Conservation (phyloP, 2,329 filamentous ascomycete genomes). For the Aspergillus ustus region DNA sequence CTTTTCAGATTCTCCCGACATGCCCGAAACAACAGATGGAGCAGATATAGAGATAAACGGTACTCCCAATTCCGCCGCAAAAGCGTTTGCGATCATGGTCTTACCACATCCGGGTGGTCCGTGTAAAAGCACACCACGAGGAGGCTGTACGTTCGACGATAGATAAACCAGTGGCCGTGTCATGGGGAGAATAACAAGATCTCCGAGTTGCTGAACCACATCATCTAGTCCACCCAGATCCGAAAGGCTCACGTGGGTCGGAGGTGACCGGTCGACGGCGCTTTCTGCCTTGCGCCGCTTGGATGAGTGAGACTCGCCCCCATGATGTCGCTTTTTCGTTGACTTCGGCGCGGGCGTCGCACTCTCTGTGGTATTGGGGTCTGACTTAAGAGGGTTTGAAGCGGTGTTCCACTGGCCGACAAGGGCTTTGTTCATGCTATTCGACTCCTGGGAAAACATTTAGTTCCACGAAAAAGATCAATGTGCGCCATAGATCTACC, state of each 20-base stretch:
- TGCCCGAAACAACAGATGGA: slow-evolving; percentile 79
- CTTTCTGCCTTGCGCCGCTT: slow-evolving; percentile 67
- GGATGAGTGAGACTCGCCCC: slow-evolving; percentile 65
- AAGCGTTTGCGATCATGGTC: slow-evolving; percentile 79
- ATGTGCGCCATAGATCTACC: background rate
- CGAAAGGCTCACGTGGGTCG: slow-evolving; percentile 68
- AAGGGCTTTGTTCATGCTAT: slow-evolving; percentile 70
- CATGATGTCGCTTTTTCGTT: slow-evolving; percentile 62
- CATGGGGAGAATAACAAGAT: slow-evolving; percentile 75
- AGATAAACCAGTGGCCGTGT: slow-evolving; percentile 69
- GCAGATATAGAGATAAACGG: slow-evolving; percentile 83
- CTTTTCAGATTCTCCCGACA: slow-evolving; percentile 89
- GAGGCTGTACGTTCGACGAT: slow-evolving; percentile 68
- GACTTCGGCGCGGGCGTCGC: slow-evolving; percentile 35
- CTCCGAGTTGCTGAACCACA: slow-evolving; percentile 70
- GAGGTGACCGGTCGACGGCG: slow-evolving; percentile 66
- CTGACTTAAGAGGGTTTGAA: slow-evolving; percentile 39
- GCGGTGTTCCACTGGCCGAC: slow-evolving; percentile 61
- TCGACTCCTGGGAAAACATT: slow-evolving; percentile 51
- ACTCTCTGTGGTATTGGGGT: slow-evolving; percentile 31
- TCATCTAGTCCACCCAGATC: slow-evolving; percentile 79
- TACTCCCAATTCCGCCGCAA: slow-evolving; percentile 74
- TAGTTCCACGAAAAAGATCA: slow-evolving; percentile 12
- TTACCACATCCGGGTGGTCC: slow-evolving; percentile 87
- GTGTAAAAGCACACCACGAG: slow-evolving; percentile 76